Percentiles rank a stretch among this genome's conserved stretches.
phyloP scores from a whole-genome alignment of 768 basidiomycete species.

The Boletus patriciae region DNA sequence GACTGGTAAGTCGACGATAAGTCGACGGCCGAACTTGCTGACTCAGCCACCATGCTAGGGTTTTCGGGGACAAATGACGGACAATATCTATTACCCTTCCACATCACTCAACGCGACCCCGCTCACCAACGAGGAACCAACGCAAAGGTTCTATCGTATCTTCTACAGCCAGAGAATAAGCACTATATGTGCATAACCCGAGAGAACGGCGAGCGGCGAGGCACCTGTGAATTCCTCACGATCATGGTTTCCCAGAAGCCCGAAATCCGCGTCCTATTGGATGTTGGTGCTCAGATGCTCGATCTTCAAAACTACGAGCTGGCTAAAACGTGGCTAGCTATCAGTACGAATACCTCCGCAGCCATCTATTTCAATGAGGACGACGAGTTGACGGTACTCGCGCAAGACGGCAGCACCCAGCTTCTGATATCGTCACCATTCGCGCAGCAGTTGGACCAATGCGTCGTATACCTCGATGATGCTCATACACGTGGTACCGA shows the following conservation, averaged over 20 bases:
- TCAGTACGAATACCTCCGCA: constrained; percentile 17
- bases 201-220: constrained; percentile 14
- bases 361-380: constrained; percentile 34
- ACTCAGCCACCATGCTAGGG: constrained; percentile 13
- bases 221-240: constrained; percentile 21
- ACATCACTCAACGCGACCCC: constrained; percentile 33
- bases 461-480: too few relatives aligned
- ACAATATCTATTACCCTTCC: constrained; percentile 38
- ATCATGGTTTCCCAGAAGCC: constrained; percentile 37
- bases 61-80: constrained; percentile 44
- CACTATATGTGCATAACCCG: constrained; percentile 8
- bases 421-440: constrained; percentile 34
- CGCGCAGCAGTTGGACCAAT: too few relatives aligned
- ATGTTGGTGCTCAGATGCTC: constrained; percentile 58
- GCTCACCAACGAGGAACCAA: constrained; percentile 42
- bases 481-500: too few relatives aligned
- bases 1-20: constrained; percentile 14
- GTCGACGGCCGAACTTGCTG: not conserved
- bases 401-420: constrained; percentile 30
- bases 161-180: constrained; percentile 32
- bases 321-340: constrained; percentile 41
- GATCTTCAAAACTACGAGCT: constrained; percentile 47
- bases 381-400: constrained; percentile 36
- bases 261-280: constrained; percentile 48
- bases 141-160: constrained; percentile 37